A percentile compares a stretch with the other conserved stretches of the same genome.
Conservation (phyloP, 73 alveolate genomes). For the Tetrahymena borealis region DNA sequence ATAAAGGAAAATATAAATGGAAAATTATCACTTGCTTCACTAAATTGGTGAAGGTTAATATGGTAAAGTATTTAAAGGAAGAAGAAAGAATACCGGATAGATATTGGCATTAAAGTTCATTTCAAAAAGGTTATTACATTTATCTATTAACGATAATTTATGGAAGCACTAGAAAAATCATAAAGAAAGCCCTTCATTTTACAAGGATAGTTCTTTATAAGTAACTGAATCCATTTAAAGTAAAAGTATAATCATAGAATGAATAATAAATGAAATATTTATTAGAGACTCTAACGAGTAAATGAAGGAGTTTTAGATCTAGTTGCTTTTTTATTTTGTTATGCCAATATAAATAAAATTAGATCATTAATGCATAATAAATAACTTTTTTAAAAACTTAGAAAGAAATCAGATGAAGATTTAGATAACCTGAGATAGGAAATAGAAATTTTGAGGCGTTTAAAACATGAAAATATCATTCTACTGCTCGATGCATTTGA, state of each 20-base stretch:
- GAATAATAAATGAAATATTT: no score
- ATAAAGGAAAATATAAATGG: constrained; percentile 58
- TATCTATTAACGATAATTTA: neutral
- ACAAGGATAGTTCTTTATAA: no score
- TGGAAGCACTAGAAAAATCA: no score
- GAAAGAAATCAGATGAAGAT: constrained; percentile 98
- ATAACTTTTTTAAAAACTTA: no score
- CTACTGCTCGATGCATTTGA: constrained; percentile 97
- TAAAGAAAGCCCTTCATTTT: no score
- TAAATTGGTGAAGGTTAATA: constrained; percentile 99
- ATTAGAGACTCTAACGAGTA: no score
- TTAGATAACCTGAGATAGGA: constrained; percentile 94
- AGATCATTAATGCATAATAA: no score
- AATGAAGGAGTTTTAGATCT: no score
- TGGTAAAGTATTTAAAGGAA: constrained; percentile 99
- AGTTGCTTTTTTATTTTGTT: no score
- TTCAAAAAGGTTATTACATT: constrained; percentile 81
- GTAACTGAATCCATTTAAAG: no score
- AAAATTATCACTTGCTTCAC: constrained; percentile 84
- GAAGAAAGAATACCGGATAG: constrained; percentile 93
- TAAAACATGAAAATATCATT: constrained; percentile 97
- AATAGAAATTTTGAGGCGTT: constrained; percentile 91
- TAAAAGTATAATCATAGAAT: no score
- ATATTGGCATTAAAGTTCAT: constrained; percentile 97
- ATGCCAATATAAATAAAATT: no score